Conservation (phyloP, 768 basidiomycete genomes). For the Termitomyces bulborhizus region DNA sequence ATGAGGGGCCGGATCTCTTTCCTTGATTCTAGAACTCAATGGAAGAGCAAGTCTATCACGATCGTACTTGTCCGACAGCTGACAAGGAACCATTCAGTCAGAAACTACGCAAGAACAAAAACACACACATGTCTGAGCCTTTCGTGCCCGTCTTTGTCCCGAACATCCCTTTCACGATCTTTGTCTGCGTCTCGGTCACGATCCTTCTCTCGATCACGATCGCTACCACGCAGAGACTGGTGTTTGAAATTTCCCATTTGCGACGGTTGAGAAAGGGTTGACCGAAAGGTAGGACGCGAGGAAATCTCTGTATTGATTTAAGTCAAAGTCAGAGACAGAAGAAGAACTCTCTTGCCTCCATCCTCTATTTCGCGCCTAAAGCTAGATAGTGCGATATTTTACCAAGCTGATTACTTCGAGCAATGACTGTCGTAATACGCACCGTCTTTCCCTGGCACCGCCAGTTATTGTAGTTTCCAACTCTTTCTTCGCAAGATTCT, state of each 20-base stretch:
- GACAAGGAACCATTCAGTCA: conserved; percentile 4
- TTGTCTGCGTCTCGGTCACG: conserved; percentile 38
- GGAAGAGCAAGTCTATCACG: conserved; percentile 67
- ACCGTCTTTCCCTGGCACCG: conserved; percentile 66
- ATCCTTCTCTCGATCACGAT: conserved; percentile 50
- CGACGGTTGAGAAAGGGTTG: conserved; percentile 72
- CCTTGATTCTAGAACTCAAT: conserved; percentile 50
- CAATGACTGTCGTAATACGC: conserved; percentile 13
- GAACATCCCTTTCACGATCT: conserved; percentile 51
- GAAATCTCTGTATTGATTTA: conserved; percentile 35
- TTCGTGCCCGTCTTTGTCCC: conserved; percentile 76
- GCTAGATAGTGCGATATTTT: conserved; percentile 29
- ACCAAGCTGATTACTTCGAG: conserved; percentile 1
- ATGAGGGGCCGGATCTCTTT: conserved; percentile 64
- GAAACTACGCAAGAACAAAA: neutral
- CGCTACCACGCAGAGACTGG: conserved; percentile 67
- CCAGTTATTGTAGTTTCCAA: conserved; percentile 49
- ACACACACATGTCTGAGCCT: conserved; percentile 64
- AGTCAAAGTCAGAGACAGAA: neutral
- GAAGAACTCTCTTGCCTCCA: conserved; percentile 38
- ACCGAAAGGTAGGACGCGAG: conserved; percentile 62
- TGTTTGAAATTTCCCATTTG: conserved; percentile 95
- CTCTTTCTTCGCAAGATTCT: conserved; percentile 62
- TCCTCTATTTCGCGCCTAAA: conserved; percentile 78
- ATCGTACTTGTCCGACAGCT: conserved; percentile 88